Evolutionary conservation across 805 yeast species (phyloP).

Genomic region (Peterozyma toletana): DNA sequence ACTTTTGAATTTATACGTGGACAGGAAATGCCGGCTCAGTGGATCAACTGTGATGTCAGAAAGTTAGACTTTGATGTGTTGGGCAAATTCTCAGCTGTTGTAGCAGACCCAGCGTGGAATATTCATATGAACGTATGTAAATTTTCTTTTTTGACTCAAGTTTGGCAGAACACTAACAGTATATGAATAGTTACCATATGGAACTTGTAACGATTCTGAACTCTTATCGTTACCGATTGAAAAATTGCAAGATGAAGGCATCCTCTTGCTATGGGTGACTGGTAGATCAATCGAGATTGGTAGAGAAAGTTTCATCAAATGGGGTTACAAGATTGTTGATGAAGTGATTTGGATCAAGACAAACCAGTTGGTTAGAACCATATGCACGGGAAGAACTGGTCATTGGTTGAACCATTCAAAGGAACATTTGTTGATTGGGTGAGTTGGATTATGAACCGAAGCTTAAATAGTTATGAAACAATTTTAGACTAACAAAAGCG

Average conservation of each 20-base stretch:
- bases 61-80: constrained; percentile 59
- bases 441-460: constrained; percentile 1
- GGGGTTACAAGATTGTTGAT: constrained; percentile 79
- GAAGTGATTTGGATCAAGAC: constrained; percentile 89
- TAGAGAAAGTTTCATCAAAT: constrained; percentile 59
- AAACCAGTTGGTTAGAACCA: constrained; percentile 80
- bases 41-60: constrained; percentile 83
- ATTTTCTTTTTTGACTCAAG: background rate
- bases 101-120: constrained; percentile 97
- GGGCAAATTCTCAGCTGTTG: constrained; percentile 77
- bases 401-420: constrained; percentile 96
- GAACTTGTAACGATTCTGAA: constrained; percentile 73
- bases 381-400: constrained; percentile 93
- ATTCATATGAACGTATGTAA: constrained; percentile 67
- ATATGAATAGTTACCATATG: constrained; percentile 42
- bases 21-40: constrained; percentile 56
- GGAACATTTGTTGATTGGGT: constrained; percentile 81
- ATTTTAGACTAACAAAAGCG: background rate
- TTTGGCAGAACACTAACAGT: background rate
- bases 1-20: constrained; percentile 21
- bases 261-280: constrained; percentile 87
- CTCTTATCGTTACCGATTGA: constrained; percentile 59
- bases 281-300: constrained; percentile 92
- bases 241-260: constrained; percentile 74
- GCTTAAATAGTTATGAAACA: background rate